A percentile compares a stretch with the other conserved stretches of the same genome.
These are phyloP conservation scores for Salix udensis DNA, from an alignment of 345 rosid species.

Conservation along the genomic window DNA sequence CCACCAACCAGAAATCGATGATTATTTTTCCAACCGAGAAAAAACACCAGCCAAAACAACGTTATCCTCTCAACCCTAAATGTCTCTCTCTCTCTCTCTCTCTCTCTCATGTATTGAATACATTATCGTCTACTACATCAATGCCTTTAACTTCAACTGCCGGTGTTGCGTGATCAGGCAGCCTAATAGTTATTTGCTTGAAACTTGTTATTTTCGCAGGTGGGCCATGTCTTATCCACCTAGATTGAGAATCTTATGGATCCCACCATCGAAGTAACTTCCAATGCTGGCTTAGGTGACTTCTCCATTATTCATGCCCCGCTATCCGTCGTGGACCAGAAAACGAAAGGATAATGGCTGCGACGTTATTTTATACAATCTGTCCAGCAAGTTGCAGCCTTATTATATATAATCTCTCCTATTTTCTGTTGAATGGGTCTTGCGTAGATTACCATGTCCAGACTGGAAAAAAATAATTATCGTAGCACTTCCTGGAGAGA, in stretches of 20 bases:
- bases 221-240: not conserved
- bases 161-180: not conserved
- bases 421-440: too few relatives aligned
- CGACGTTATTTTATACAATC: not conserved
- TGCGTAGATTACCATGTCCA: too few relatives aligned
- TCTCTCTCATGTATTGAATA: not conserved
- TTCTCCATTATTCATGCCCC: not conserved
- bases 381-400: too few relatives aligned
- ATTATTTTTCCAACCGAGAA: not conserved
- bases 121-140: not conserved
- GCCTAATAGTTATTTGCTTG: not conserved
- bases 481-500: too few relatives aligned
- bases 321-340: not conserved
- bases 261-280: not conserved
- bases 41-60: not conserved
- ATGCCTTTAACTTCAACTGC: not conserved
- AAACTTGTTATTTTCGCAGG: not conserved
- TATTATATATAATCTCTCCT: too few relatives aligned
- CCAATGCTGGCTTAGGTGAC: not conserved
- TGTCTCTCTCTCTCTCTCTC: not conserved
- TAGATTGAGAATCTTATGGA: not conserved
- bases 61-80: not conserved
- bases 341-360: not conserved
- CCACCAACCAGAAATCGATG: not conserved
- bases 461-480: too few relatives aligned